Base-by-base conservation (phyloP, 768 basidiomycete species). In the Phylloporus rhodoxanthus region DNA sequence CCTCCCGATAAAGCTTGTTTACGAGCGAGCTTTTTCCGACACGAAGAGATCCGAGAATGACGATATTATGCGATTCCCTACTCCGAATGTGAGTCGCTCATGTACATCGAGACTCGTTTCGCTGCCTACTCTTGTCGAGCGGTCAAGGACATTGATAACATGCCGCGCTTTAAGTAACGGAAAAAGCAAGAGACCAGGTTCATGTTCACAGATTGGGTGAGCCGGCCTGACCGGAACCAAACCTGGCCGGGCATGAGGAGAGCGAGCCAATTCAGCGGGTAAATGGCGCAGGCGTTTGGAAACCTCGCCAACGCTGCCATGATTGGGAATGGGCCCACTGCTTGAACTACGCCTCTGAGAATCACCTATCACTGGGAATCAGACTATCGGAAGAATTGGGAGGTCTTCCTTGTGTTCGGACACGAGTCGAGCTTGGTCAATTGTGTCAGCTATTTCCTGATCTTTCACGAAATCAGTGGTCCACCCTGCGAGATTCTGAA, bases 21-120 rank as follows among this genome's bases (percentile, higher is more conserved):
- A 74, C 52, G 29, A 73, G 59, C 7, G 70, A 69, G 55, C 75
- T 73, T 51, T 75, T 75, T 9, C 68, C 68, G 25, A 56, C 43
- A 29, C 73, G 60, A 10, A 63, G 48, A 17, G 61, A 57, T n/a
- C 62, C 63, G 25, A 64, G 51, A 42, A 63, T 19, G 47, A 63
- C 19, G 2, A 65, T 47, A 13, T 57, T 57, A 36, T 32, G 44
- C n/a, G 37, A 56, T 9, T 40, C 28, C 36, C 54, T 53, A 21
- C 3, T 23, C 28, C 14, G 26, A 10, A n/a, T 14, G 15, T 50
- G 46, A 54, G 50, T 49, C 34, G 28, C 23, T 10, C 25, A 20
- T 25, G 34, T 29, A 29, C 2, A 25, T n/a, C 23, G 20, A 38
- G 50, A 51, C 19, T 50, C n/a, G 8, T 8, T 7, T 29, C 4